A percentile compares a stretch with the other conserved stretches of the same genome.
These are phyloP conservation scores for Phaeosphaeriaceae sp. DNA, from an alignment of 2,329 filamentous ascomycete genomes.

Conservation along the genomic window DNA sequence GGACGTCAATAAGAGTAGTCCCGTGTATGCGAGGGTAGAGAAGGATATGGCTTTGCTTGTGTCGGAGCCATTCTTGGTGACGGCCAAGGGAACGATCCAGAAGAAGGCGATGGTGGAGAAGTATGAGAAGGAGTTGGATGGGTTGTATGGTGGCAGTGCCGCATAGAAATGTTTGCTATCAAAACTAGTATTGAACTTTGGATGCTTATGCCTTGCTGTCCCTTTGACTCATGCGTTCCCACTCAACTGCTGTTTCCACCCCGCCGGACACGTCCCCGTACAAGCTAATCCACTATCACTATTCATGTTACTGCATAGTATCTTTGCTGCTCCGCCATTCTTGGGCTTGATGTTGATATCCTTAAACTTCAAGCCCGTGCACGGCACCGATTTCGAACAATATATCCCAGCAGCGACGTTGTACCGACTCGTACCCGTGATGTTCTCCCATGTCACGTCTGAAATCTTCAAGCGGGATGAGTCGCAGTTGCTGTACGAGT, in stretches of 20 bases:
- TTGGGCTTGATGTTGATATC: constrained; percentile 55
- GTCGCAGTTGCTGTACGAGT: constrained; percentile 41
- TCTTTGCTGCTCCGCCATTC: constrained; percentile 28
- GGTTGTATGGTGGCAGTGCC: constrained; percentile 7
- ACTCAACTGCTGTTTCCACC: constrained; percentile 34
- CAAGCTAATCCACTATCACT: constrained; percentile 33
- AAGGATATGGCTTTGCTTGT: constrained; percentile 54
- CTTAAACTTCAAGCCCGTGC: constrained; percentile 56
- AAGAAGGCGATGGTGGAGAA: constrained; percentile 50
- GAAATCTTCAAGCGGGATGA: constrained; percentile 46
- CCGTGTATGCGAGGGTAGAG: constrained; percentile 53
- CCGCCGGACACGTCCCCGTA: constrained; percentile 33
- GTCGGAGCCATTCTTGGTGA: constrained; percentile 55
- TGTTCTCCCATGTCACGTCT: constrained; percentile 60
- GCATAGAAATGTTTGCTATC: not conserved
- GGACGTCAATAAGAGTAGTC: constrained; percentile 51
- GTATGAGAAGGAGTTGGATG: constrained; percentile 39
- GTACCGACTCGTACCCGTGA: constrained; percentile 59
- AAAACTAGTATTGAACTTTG: too few relatives aligned
- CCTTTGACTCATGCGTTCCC: constrained; percentile 26
- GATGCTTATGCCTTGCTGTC: too few relatives aligned
- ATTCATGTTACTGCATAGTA: constrained; percentile 37
- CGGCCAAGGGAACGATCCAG: constrained; percentile 58
- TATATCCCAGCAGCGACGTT: constrained; percentile 60
- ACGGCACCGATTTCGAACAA: constrained; percentile 47